Base-by-base conservation (phyloP, 805 yeast genomes). In the Yarrowia phangngaensis region DNA sequence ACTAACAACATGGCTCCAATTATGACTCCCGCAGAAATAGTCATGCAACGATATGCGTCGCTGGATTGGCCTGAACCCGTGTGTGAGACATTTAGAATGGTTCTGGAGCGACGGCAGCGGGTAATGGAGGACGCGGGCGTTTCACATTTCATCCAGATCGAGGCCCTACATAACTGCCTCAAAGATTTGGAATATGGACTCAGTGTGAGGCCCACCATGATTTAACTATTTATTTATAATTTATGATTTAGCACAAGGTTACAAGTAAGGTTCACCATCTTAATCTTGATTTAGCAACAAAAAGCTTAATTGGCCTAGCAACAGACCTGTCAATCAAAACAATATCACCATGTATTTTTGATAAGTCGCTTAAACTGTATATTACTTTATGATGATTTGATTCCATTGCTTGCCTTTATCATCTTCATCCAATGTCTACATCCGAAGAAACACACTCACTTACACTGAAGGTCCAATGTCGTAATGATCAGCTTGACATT, bases 81-180 rank as follows among this genome's bases (percentile, higher is more conserved):
- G 3, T 16, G 30, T 3, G 43, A 36, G 3, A 31, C 43, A 17
- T 31, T 36, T 17, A 36, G 26, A 17, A 24, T 1, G 20, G 43
- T 31, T 3, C 31, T 36, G 8, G 43, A 36, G 13, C 24, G 13
- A 13, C 43, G 43, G 4, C 43, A 36, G 9, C 12, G 31, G 4
- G 43, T 20, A 20, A 36, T 36, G 43, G 23, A 36, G 7, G 43
- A 36, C 23, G 43, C 43, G 9, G 43, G 43, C 1, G 31, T 36
- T 13, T 36, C 43, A n/a, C 43, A 36, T 17, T 36, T 36, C 31
- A 36, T 36, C 31, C 43, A 36, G 43, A 13, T 36, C 23, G 31
- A 36, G 23, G 43, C 43, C 4, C 22, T 36, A 9, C 43, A 36
- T 8, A 36, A 24, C 7, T 26, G 31, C 17, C 31, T 36, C 8